Percentiles rank a stretch among this genome's conserved stretches.
phyloP scores from a whole-genome alignment of 305 asterid genomes.

The Plantago rigida region DNA sequence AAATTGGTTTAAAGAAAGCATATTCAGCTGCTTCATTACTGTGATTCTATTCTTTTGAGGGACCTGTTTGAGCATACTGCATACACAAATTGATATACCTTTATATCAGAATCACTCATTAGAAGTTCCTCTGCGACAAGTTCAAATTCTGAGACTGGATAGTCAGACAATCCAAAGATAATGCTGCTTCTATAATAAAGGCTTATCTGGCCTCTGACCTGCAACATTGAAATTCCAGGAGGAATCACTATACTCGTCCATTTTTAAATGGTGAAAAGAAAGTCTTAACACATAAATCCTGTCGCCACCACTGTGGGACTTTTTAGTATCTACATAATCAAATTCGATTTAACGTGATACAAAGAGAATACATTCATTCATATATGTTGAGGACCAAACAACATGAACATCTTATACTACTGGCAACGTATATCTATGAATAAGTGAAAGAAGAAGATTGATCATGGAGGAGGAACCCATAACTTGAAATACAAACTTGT shows the following conservation, averaged over 20 bases:
- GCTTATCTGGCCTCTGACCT: conserved; percentile 98
- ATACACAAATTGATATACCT: conserved; percentile 32
- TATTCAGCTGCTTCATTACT: conserved; percentile 1
- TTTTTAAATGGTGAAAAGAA: too few species aligned
- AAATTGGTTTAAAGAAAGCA: background rate
- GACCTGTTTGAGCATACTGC: background rate
- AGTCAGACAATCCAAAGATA: conserved; percentile 71
- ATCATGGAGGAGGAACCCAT: too few species aligned
- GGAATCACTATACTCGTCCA: background rate
- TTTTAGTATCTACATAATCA: too few species aligned
- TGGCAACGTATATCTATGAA: too few species aligned
- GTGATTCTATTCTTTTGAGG: background rate
- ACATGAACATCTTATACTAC: too few species aligned
- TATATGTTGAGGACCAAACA: too few species aligned
- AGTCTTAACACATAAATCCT: too few species aligned
- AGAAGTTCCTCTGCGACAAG: conserved; percentile 95
- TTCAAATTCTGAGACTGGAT: conserved; percentile 93
- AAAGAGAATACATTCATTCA: too few species aligned
- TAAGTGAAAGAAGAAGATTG: too few species aligned
- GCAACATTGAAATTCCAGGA: conserved; percentile 27
- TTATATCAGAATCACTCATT: conserved; percentile 79
- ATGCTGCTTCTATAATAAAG: conserved; percentile 75
- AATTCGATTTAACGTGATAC: too few species aligned
- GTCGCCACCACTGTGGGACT: too few species aligned
- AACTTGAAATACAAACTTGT: too few species aligned